Percentiles rank a stretch among this genome's conserved stretches.
phyloP scores from a whole-genome alignment of 2,329 filamentous ascomycete species.

The Trichoderma aggressivum region DNA sequence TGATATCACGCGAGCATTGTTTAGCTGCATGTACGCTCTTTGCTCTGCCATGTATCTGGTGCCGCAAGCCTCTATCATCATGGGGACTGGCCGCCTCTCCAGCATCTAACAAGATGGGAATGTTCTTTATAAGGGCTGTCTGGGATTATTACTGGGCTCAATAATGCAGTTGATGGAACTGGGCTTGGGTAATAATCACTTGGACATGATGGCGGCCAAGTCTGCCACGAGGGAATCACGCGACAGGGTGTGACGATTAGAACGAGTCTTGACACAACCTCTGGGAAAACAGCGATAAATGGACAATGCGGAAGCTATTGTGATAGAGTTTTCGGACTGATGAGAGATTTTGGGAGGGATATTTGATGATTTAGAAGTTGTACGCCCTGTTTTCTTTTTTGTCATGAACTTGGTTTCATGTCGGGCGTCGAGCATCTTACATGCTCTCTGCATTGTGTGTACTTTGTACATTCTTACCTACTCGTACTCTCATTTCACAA shows the following conservation, averaged over 20 bases:
- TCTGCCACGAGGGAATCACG: not conserved
- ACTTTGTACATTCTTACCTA: not conserved
- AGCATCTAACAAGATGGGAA: not conserved
- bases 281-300: conserved; percentile 1
- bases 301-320: not conserved
- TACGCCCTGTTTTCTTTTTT: not conserved
- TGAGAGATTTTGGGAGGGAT: not conserved
- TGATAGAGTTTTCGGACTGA: not conserved
- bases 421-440: not conserved
- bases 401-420: not conserved
- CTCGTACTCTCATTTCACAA: not conserved
- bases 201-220: not conserved
- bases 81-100: not conserved
- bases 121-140: not conserved
- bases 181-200: not conserved
- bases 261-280: not conserved
- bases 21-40: not conserved
- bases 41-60: not conserved
- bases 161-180: not conserved
- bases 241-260: not conserved
- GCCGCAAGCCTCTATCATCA: not conserved
- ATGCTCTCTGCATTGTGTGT: not conserved
- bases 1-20: not conserved
- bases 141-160: not conserved
- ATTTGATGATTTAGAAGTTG: not conserved